phyloP scores from a whole-genome alignment of 2,329 filamentous ascomycete genomes.

The Colletotrichum destructivum region DNA sequence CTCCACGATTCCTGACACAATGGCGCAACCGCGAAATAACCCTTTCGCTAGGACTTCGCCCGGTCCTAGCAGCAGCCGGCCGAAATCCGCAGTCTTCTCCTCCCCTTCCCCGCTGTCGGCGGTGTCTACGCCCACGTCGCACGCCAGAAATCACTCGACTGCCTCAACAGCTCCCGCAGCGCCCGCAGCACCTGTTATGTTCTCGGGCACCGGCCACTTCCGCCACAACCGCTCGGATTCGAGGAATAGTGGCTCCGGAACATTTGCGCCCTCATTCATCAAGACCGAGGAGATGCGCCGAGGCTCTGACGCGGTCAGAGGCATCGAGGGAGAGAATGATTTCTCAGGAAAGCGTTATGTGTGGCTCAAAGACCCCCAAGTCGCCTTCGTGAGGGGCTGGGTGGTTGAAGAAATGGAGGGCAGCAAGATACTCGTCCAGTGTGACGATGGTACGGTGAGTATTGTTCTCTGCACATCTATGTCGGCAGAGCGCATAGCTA shows the following conservation, averaged over 20 bases:
- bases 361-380: constrained; percentile 90
- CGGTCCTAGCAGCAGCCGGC: constrained; percentile 69
- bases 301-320: constrained; percentile 70
- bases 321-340: constrained; percentile 97
- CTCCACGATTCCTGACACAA: constrained; percentile 61
- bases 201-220: constrained; percentile 53
- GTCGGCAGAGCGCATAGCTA: constrained; percentile 29
- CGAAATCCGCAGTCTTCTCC: constrained; percentile 82
- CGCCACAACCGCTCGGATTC: constrained; percentile 72
- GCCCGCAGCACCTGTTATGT: constrained; percentile 56
- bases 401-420: constrained; percentile 84
- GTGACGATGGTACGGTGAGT: constrained; percentile 89
- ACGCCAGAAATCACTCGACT: constrained; percentile 79
- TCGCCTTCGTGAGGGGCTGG: constrained; percentile 93
- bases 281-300: constrained; percentile 83
- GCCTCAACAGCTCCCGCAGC: constrained; percentile 63
- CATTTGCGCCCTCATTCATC: constrained; percentile 97
- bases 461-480: background rate
- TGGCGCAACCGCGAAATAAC: constrained; percentile 83
- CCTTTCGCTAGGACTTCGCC: constrained; percentile 83
- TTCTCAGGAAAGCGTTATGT: constrained; percentile 99
- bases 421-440: constrained; percentile 86
- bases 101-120: constrained; percentile 66
- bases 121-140: constrained; percentile 62
- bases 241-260: constrained; percentile 78